These are phyloP conservation scores for Cinchona pubescens DNA, from an alignment of 257 asterid genomes.

Conservation along the genomic window DNA sequence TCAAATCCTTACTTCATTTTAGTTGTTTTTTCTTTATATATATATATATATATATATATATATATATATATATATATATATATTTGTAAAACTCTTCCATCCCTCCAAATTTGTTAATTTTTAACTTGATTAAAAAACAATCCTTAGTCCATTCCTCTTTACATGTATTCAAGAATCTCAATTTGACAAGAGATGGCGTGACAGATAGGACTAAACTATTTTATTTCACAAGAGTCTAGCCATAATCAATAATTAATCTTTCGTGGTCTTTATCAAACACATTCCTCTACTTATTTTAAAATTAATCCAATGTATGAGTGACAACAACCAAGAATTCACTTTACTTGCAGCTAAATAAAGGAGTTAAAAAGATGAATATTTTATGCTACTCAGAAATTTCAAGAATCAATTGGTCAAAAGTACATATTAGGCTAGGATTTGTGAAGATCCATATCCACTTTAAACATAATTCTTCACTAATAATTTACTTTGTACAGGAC, in stretches of 20 bases:
- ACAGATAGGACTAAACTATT: conserved; percentile 5
- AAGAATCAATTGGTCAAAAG: conserved; percentile 49
- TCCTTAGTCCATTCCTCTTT: not conserved
- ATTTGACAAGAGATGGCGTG: not conserved
- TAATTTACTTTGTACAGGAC: not conserved
- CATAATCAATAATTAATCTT: conserved; percentile 14
- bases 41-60: too few species aligned
- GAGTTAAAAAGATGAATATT: conserved; percentile 16
- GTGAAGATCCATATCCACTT: conserved; percentile 23
- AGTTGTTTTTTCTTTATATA: too few species aligned
- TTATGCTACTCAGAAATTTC: conserved; percentile 22
- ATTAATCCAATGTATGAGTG: conserved; percentile 17
- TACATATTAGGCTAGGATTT: conserved; percentile 23
- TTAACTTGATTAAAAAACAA: not conserved
- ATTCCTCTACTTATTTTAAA: conserved; percentile 16
- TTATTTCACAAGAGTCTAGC: conserved; percentile 4
- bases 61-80: too few species aligned
- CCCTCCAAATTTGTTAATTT: not conserved
- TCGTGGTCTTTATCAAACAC: conserved; percentile 17
- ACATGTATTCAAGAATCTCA: not conserved
- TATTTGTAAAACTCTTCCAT: too few species aligned
- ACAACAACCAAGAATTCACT: conserved; percentile 41
- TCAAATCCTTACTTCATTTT: too few species aligned
- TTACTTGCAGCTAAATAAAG: conserved; percentile 30
- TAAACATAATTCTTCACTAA: conserved; percentile 16